Conservation (phyloP, 148 eudicot genomes). For the Arbutus unedo region DNA sequence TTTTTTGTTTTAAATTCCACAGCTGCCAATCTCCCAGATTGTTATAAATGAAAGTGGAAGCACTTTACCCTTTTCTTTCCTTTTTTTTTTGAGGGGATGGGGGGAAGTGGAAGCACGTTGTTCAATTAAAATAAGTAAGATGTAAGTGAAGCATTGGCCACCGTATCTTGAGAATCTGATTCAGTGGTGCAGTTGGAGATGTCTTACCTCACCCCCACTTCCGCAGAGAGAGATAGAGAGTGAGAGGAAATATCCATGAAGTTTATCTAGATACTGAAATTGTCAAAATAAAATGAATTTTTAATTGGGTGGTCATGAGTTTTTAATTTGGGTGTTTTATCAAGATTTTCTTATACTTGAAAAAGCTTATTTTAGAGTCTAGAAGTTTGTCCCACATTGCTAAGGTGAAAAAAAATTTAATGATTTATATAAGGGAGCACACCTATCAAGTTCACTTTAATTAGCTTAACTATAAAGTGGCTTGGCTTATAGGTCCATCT, state of each 20-base stretch:
- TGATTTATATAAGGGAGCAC: too few species aligned
- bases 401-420: too few species aligned
- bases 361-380: too few species aligned
- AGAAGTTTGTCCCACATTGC: too few species aligned
- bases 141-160: neutral
- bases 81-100: neutral
- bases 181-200: slow-evolving; percentile 13
- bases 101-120: neutral
- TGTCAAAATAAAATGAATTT: too few species aligned
- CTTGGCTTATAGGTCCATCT: too few species aligned
- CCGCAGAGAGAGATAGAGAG: neutral
- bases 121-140: neutral
- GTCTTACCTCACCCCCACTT: neutral
- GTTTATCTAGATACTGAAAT: neutral
- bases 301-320: too few species aligned
- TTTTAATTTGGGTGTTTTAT: too few species aligned
- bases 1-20: neutral
- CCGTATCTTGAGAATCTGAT: slow-evolving; percentile 17
- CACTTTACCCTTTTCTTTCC: neutral
- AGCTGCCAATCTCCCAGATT: neutral
- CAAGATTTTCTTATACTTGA: too few species aligned
- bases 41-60: neutral
- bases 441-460: too few species aligned
- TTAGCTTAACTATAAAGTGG: too few species aligned
- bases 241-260: neutral